Evolutionary conservation across 1,284 basidiomycete genomes (phyloP).

Genomic region (Vanrija humicola): DNA sequence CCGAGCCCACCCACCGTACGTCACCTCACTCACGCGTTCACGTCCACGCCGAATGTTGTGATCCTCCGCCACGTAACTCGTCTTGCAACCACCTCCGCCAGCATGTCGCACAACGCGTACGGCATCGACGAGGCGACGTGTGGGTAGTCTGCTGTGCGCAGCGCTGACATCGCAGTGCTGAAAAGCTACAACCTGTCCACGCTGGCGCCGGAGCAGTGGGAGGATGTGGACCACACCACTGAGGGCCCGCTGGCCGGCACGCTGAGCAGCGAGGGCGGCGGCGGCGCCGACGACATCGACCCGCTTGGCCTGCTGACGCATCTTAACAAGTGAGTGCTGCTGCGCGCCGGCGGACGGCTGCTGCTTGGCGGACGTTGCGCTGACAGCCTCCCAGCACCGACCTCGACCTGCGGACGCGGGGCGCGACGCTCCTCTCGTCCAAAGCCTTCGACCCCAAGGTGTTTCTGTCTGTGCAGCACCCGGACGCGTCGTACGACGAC

Average conservation of each 20-base stretch:
- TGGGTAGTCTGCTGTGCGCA: background rate
- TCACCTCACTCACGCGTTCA: no score
- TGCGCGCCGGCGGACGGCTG: no score
- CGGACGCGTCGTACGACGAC: conserved; percentile 93
- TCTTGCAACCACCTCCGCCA: background rate
- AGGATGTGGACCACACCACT: conserved; percentile 46
- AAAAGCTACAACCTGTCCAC: conserved; percentile 48
- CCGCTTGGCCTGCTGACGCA: conserved; percentile 43
- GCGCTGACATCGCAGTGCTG: conserved; percentile 32
- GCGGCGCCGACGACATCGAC: conserved; percentile 43
- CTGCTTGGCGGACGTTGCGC: no score
- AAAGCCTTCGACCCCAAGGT: conserved; percentile 95
- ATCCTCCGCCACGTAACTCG: background rate
- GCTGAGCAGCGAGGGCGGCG: conserved; percentile 33
- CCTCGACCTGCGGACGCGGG: conserved; percentile 51
- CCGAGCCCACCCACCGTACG: no score
- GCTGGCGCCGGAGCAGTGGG: conserved; percentile 45
- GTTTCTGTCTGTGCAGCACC: conserved; percentile 87
- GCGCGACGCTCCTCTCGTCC: conserved; percentile 74
- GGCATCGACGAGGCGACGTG: background rate
- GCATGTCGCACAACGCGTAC: background rate
- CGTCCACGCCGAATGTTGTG: no score
- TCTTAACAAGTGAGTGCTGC: conserved; percentile 35
- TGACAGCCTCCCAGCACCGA: conserved; percentile 24
- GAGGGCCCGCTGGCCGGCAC: conserved; percentile 43